phyloP scores from a whole-genome alignment of 768 basidiomycete genomes.

The Kwoniella botswanensis region DNA sequence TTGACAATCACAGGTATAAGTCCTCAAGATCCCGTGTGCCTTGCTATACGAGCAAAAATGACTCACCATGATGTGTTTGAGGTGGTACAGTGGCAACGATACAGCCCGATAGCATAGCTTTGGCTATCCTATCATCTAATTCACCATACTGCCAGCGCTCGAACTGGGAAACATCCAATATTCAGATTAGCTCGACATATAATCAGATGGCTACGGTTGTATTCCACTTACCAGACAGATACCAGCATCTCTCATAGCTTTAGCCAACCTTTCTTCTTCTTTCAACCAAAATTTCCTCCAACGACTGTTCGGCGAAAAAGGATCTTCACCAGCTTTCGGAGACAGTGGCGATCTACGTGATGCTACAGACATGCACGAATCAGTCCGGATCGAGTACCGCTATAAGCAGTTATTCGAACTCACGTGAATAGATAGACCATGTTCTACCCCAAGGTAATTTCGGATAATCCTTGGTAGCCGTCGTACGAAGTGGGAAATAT shows the following conservation, averaged over 20 bases:
- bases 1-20: no score
- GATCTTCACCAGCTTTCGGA: slow-evolving; percentile 12
- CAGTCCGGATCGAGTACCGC: neutral
- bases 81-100: slow-evolving; percentile 37
- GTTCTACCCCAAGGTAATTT: slow-evolving; percentile 32
- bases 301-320: slow-evolving; percentile 7
- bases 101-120: slow-evolving; percentile 41
- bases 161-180: slow-evolving; percentile 9
- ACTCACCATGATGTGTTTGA: slow-evolving; percentile 29
- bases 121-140: slow-evolving; percentile 24
- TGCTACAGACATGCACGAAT: neutral
- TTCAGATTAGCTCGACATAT: neutral
- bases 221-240: slow-evolving; percentile 19
- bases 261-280: slow-evolving; percentile 16
- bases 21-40: no score
- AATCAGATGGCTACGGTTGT: no score
- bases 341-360: slow-evolving; percentile 3
- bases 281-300: slow-evolving; percentile 23
- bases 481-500: slow-evolving; percentile 22
- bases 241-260: slow-evolving; percentile 24
- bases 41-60: neutral
- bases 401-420: neutral
- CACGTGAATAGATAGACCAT: slow-evolving; percentile 28
- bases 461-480: slow-evolving; percentile 13
- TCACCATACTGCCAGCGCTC: slow-evolving; percentile 29